Conservation (phyloP, 1,139 yeast species). For the Saccharomyces uvarum region DNA sequence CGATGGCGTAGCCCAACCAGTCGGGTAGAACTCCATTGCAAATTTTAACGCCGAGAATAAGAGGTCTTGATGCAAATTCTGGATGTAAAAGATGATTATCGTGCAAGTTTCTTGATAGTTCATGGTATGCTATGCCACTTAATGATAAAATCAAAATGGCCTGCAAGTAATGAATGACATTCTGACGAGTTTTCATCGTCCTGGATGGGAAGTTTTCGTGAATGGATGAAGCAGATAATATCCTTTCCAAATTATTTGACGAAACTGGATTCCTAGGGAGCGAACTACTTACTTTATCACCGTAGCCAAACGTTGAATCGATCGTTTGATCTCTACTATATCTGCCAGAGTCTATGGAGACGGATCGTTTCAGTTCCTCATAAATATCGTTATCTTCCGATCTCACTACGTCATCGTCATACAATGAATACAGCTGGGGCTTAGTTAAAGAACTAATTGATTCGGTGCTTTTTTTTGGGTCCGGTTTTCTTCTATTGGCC, state of each 20-base stretch:
- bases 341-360: conserved; percentile 1
- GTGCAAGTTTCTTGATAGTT: conserved; percentile 44
- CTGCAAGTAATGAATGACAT: conserved; percentile 8
- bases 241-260: background rate
- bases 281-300: background rate
- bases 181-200: conserved; percentile 8
- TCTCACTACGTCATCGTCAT: conserved; percentile 30
- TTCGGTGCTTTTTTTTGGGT: conserved; percentile 15
- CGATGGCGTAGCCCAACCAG: conserved; percentile 38
- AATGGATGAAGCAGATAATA: conserved; percentile 2
- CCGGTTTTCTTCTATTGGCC: background rate
- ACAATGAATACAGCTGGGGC: conserved; percentile 29
- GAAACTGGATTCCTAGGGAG: background rate
- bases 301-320: background rate
- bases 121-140: conserved; percentile 45
- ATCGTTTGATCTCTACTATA: background rate
- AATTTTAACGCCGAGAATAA: conserved; percentile 27
- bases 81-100: conserved; percentile 40
- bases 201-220: conserved; percentile 5
- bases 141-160: conserved; percentile 35
- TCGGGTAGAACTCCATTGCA: conserved; percentile 26
- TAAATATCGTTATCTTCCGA: conserved; percentile 27
- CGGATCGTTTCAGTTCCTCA: conserved; percentile 19
- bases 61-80: conserved; percentile 32
- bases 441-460: conserved; percentile 25